Conservation (phyloP, 192 early-diverging fungal genomes). For the Geranomyces michiganensis region DNA sequence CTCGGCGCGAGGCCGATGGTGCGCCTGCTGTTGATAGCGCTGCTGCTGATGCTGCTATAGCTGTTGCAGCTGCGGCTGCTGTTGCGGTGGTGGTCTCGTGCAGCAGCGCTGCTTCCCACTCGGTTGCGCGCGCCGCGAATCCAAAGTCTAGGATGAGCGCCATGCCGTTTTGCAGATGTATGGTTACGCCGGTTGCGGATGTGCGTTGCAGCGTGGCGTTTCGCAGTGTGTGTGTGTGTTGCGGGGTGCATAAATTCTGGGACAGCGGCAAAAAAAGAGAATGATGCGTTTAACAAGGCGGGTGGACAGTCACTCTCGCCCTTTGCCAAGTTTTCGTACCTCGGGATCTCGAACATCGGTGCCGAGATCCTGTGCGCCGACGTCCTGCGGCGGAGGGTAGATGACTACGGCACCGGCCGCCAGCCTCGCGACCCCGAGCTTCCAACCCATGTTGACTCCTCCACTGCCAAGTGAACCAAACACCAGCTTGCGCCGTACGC, state of each 20-base stretch:
- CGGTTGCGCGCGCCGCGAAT: not conserved
- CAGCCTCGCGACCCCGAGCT: not conserved
- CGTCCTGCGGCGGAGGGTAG: constrained; percentile 2
- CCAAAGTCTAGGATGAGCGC: constrained; percentile 8
- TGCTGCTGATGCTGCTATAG: too few species aligned
- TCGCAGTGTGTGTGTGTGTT: constrained; percentile 8
- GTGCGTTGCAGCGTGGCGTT: constrained; percentile 7
- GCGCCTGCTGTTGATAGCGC: too few species aligned
- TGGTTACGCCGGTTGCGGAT: not conserved
- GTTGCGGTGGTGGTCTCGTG: too few species aligned
- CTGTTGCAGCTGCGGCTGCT: too few species aligned
- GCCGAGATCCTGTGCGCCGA: not conserved
- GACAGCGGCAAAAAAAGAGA: not conserved
- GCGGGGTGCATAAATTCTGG: not conserved
- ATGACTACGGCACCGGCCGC: not conserved
- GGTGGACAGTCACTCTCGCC: too few species aligned
- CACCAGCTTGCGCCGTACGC: constrained; percentile 1
- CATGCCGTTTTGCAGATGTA: constrained; percentile 4
- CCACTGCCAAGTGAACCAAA: not conserved
- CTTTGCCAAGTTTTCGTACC: too few species aligned
- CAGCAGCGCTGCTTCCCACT: constrained; percentile 2
- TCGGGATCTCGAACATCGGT: constrained; percentile 3
- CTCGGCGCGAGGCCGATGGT: too few species aligned
- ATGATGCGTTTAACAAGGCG: too few species aligned
- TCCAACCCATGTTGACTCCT: not conserved